Percentiles rank a stretch among this genome's conserved stretches.
Conservation (phyloP, 352 stramenopile genomes). For the Elongisporangium prolatum region DNA sequence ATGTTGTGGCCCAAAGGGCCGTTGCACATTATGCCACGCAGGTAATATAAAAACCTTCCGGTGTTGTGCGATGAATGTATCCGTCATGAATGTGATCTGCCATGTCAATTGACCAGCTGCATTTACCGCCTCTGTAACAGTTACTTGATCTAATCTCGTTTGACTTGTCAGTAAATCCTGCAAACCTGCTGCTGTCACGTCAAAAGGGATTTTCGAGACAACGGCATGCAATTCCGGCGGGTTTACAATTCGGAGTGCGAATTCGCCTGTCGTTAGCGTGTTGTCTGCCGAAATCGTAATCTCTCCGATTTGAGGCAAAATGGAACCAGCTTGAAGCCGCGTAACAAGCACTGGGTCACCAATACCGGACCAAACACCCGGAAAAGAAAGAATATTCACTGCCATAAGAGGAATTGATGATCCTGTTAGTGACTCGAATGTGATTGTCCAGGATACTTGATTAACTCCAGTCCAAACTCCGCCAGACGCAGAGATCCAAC, state of each 20-base stretch:
- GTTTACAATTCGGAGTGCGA: slow-evolving; percentile 1
- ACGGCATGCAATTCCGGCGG: background rate
- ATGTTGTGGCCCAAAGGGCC: background rate
- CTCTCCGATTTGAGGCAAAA: background rate
- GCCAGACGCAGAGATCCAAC: background rate
- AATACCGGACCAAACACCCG: background rate
- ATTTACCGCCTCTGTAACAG: background rate
- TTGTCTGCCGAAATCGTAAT: background rate
- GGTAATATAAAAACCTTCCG: background rate
- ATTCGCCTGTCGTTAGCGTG: background rate
- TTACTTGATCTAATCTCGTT: background rate
- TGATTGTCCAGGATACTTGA: background rate
- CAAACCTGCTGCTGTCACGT: background rate
- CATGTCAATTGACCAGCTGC: background rate
- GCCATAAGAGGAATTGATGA: background rate
- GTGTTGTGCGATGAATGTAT: background rate
- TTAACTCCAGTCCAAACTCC: background rate
- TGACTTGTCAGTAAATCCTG: background rate
- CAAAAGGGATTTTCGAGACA: background rate
- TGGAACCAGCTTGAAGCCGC: background rate
- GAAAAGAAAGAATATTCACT: background rate
- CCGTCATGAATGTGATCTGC: slow-evolving; percentile 1
- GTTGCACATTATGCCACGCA: background rate
- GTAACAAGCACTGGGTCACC: background rate
- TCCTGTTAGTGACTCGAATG: background rate